These are phyloP conservation scores for Fragaria nilgerrensis DNA, from an alignment of 306 rosid species.

Conservation along the genomic window DNA sequence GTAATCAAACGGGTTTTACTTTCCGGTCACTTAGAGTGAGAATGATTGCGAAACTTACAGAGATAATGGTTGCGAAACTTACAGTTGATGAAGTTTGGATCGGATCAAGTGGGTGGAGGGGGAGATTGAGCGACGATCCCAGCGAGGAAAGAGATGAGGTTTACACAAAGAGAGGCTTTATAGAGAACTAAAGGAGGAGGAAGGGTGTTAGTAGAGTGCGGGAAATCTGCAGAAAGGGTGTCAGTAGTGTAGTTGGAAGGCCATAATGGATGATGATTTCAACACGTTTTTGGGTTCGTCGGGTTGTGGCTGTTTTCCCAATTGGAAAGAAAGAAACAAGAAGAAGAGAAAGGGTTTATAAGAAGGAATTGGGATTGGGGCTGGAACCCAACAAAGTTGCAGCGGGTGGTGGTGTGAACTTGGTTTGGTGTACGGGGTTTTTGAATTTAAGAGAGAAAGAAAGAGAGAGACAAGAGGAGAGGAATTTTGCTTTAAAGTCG, in stretches of 20 bases:
- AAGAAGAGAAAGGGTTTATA: too few species aligned
- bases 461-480: not conserved
- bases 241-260: slow-evolving; percentile 4
- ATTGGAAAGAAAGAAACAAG: not conserved
- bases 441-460: not conserved
- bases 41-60: too few species aligned
- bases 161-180: not conserved
- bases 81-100: not conserved
- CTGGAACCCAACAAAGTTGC: not conserved
- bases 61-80: not conserved
- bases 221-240: not conserved
- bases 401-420: not conserved
- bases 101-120: not conserved
- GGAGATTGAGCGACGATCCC: not conserved
- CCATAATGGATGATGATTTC: slow-evolving; percentile 7
- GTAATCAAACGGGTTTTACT: too few species aligned
- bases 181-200: not conserved
- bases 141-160: not conserved
- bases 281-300: slow-evolving; percentile 2
- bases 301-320: not conserved
- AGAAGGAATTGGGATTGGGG: slow-evolving; percentile 1
- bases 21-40: too few species aligned
- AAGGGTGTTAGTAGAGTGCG: not conserved
- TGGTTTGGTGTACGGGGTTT: slow-evolving; percentile 19
- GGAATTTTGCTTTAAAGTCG: slow-evolving; percentile 9